Evolutionary conservation across 495 filamentous ascomycete species (phyloP).

Genomic region (Penicillium angulare): DNA sequence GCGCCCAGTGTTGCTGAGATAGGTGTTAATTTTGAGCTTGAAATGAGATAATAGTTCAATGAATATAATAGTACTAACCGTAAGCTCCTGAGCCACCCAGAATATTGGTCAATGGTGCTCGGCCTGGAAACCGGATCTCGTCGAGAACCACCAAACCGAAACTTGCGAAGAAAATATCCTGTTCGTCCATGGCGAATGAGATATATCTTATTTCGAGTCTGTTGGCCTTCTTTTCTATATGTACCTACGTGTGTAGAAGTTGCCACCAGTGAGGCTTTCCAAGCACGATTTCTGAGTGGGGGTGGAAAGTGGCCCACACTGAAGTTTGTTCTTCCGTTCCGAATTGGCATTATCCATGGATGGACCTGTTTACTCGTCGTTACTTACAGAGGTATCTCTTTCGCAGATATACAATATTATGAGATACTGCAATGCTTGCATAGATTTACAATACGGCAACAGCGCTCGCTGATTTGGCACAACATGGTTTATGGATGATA

Average conservation of each 20-base stretch:
- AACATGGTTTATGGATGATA: no score
- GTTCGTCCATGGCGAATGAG: neutral
- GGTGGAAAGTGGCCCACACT: neutral
- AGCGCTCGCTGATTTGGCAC: no score
- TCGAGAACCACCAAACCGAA: constrained; percentile 38
- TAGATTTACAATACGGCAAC: neutral
- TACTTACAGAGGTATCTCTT: neutral
- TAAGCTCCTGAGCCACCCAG: constrained; percentile 37
- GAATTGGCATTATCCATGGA: neutral
- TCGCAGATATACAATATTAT: neutral
- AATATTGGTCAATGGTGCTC: constrained; percentile 23
- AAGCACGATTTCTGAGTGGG: neutral
- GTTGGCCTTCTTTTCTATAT: no score
- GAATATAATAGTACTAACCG: constrained; percentile 15
- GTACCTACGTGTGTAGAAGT: no score
- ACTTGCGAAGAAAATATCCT: constrained; percentile 25
- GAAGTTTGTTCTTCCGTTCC: neutral
- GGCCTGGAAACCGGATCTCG: constrained; percentile 27
- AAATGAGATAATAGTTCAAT: neutral
- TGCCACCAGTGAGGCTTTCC: neutral
- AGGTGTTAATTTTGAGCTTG: neutral
- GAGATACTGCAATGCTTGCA: neutral
- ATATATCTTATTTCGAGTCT: neutral
- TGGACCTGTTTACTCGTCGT: no score
- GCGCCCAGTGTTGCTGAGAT: constrained; percentile 34